Conservation (phyloP, 75 land plant species). For the Cryptomeria japonica region DNA sequence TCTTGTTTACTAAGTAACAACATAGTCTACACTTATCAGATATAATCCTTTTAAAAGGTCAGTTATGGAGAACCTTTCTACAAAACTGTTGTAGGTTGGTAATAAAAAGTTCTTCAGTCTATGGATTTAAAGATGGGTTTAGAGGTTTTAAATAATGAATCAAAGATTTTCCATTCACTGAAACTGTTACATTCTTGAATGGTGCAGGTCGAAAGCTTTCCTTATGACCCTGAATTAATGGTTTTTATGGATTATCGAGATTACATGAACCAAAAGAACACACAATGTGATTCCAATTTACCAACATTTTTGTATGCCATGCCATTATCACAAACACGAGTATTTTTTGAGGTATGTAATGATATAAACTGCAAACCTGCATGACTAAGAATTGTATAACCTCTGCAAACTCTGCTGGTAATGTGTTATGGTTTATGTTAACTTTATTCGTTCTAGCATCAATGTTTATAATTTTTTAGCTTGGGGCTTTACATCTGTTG, state of each 20-base stretch:
- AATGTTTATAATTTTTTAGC: background rate
- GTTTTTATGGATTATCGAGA: slow-evolving; percentile 99
- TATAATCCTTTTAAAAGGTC: background rate
- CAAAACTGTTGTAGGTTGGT: background rate
- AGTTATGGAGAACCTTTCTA: background rate
- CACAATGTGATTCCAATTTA: slow-evolving; percentile 35
- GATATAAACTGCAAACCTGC: background rate
- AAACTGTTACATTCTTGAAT: background rate
- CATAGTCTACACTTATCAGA: background rate
- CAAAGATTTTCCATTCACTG: background rate
- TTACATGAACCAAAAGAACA: slow-evolving; percentile 29
- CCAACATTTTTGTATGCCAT: slow-evolving; percentile 96
- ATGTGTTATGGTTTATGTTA: background rate
- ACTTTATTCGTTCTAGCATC: background rate
- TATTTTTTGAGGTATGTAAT: slow-evolving; percentile 86
- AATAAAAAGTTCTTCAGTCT: background rate
- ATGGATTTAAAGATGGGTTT: background rate
- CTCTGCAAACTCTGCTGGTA: background rate
- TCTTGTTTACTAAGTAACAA: background rate
- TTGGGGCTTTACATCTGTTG: background rate
- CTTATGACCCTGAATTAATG: slow-evolving; percentile 90
- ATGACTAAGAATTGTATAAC: background rate
- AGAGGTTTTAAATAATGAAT: background rate
- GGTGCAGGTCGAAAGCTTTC: slow-evolving; percentile 83
- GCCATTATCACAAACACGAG: slow-evolving; percentile 87